Evolutionary conservation across 177 flowering plant species (phyloP).

Genomic region (Vitis hybrid): DNA sequence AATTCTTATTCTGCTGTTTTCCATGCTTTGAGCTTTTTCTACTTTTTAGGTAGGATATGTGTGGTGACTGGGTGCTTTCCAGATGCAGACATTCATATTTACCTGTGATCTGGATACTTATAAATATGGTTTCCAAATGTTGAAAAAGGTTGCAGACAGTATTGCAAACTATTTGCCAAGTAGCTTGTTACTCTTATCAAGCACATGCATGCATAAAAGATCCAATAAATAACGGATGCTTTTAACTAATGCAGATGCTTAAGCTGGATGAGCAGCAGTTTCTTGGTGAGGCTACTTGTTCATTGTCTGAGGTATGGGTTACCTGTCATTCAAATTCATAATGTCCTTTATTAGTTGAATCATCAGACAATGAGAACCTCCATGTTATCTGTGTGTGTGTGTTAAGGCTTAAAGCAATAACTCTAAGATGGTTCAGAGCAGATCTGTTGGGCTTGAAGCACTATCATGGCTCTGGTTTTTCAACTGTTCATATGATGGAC

Average conservation of each 20-base stretch:
- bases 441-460: too few species aligned
- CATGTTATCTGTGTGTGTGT: too few species aligned
- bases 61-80: too few species aligned
- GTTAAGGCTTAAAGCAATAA: too few species aligned
- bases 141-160: too few species aligned
- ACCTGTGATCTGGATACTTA: too few species aligned
- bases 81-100: too few species aligned
- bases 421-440: too few species aligned
- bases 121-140: too few species aligned
- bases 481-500: not conserved
- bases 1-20: too few species aligned
- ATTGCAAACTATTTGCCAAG: not conserved
- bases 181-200: not conserved
- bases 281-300: conserved; percentile 84
- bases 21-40: too few species aligned
- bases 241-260: conserved; percentile 52
- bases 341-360: not conserved
- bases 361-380: not conserved
- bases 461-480: not conserved
- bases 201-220: not conserved
- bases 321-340: not conserved
- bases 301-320: conserved; percentile 72
- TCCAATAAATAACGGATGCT: not conserved
- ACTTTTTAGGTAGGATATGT: too few species aligned
- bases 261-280: conserved; percentile 84